Evolutionary conservation across 169 alveolate species (phyloP).

Genomic region (Plasmodium gallinaceum): DNA sequence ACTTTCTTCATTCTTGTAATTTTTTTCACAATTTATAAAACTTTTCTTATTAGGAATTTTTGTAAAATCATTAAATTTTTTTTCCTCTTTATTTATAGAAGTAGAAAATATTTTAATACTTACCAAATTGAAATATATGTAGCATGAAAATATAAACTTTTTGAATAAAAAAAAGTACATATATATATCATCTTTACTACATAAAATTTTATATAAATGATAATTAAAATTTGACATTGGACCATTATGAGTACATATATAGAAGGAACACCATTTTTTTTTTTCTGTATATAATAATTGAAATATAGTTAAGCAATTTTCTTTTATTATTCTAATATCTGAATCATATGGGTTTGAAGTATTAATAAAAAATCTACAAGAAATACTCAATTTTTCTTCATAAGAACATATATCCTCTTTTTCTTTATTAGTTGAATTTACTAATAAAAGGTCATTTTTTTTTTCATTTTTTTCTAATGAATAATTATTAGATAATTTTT

Average conservation of each 20-base stretch:
- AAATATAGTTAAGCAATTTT: slow-evolving; percentile 52
- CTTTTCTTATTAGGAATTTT: slow-evolving; percentile 11
- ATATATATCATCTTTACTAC: slow-evolving; percentile 52
- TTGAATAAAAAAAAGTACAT: slow-evolving; percentile 57
- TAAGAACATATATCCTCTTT: not conserved
- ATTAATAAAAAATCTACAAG: slow-evolving; percentile 49
- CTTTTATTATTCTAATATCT: slow-evolving; percentile 51
- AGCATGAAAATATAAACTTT: slow-evolving; percentile 59
- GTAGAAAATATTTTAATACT: slow-evolving; percentile 40
- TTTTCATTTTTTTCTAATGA: not conserved
- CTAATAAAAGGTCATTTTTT: not conserved
- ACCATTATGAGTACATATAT: slow-evolving; percentile 52
- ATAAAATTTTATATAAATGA: slow-evolving; percentile 61
- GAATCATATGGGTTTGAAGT: slow-evolving; percentile 40
- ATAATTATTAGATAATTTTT: not conserved
- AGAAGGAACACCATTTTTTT: slow-evolving; percentile 51
- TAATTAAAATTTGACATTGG: slow-evolving; percentile 74
- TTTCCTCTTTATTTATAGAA: slow-evolving; percentile 9
- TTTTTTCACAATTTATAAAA: not conserved
- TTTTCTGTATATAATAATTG: slow-evolving; percentile 37
- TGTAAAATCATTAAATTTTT: slow-evolving; percentile 5
- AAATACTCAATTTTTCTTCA: slow-evolving; percentile 40
- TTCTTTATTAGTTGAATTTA: not conserved
- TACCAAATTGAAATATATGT: slow-evolving; percentile 57
- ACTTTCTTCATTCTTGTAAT: too few species aligned